Base-by-base conservation (phyloP, 345 rosid species). In the Eucalyptus pumila region DNA sequence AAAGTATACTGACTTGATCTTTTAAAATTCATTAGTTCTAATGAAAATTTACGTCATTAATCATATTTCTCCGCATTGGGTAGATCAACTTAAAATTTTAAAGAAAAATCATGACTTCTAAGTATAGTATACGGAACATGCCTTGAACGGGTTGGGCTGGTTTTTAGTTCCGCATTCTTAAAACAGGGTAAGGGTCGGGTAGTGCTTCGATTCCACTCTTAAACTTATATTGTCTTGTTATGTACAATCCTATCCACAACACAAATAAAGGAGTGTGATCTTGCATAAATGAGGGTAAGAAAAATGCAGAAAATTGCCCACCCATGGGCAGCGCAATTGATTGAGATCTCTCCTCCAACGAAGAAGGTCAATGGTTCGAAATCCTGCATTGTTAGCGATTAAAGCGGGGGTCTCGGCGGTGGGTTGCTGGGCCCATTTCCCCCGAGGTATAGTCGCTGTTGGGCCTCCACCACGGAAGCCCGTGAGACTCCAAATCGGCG, bases 341-440 rank as follows among this genome's bases (percentile, higher is more conserved):
- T 50, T 50, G 17, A 50, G 17, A 50, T 14, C 7, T 50, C 52
- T 50, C 19, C 2, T 50, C 7, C 1, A 50, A 1, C 1, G 3
- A 50, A 50, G 7, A 1, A 14, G 7, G 19, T 50, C 7, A 49
- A 49, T 6, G 7, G 17, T 49, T 49, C 1, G 7, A 49, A 49
- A 49, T 17, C 17, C 0, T 49, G 1, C 51, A 7, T 49, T 49
- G 7, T 49, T 49, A 49, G 17, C 52, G 17, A 50, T 50, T 14
- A 50, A 50, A 50, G 52, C 16, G 17, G 3, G 0, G 52, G 3
- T 7, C 7, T 0, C 1, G 19, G 17, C 1, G 52, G 7, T 50
- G 52, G 7, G 7, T 50, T 50, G 17, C 0, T 50, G 0, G 19
- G 1, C 3, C 3, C 6, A 3, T 50, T 50, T 50, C 3, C 7